Evolutionary conservation across 345 rosid species (phyloP).

Genomic region (Eucalyptus polyanthemos): DNA sequence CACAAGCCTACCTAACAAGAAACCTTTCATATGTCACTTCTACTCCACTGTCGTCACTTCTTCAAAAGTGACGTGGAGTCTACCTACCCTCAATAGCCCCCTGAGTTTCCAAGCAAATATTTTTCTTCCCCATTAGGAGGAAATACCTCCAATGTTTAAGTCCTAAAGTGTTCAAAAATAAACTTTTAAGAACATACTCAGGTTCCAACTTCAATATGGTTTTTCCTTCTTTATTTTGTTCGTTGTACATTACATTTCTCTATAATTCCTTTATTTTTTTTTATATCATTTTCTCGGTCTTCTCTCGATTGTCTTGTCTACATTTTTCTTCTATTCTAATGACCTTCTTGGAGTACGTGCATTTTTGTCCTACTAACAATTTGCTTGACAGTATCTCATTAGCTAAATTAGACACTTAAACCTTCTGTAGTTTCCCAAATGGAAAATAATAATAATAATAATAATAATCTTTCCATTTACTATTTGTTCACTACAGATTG

Average conservation of each 20-base stretch:
- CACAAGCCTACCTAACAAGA: too few relatives aligned
- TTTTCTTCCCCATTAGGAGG: too few relatives aligned
- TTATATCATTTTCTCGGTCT: not conserved
- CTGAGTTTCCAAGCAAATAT: too few relatives aligned
- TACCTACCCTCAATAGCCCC: too few relatives aligned
- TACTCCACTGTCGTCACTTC: too few relatives aligned
- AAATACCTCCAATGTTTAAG: too few relatives aligned
- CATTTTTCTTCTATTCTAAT: not conserved
- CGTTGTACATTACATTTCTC: not conserved
- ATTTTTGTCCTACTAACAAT: not conserved
- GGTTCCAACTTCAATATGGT: not conserved
- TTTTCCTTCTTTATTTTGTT: not conserved
- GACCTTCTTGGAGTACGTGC: not conserved
- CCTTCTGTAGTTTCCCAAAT: not conserved
- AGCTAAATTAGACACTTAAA: not conserved
- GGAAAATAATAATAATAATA: too few relatives aligned
- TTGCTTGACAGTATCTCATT: not conserved
- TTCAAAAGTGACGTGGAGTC: too few relatives aligned
- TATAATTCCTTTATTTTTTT: not conserved
- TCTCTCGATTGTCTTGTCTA: not conserved
- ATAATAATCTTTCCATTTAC: too few relatives aligned
- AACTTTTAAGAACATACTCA: too few relatives aligned
- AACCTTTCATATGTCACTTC: too few relatives aligned
- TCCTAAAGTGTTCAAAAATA: too few relatives aligned
- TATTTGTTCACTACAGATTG: not conserved